phyloP scores from a whole-genome alignment of 306 rosid genomes.

The Dryas drummondii region DNA sequence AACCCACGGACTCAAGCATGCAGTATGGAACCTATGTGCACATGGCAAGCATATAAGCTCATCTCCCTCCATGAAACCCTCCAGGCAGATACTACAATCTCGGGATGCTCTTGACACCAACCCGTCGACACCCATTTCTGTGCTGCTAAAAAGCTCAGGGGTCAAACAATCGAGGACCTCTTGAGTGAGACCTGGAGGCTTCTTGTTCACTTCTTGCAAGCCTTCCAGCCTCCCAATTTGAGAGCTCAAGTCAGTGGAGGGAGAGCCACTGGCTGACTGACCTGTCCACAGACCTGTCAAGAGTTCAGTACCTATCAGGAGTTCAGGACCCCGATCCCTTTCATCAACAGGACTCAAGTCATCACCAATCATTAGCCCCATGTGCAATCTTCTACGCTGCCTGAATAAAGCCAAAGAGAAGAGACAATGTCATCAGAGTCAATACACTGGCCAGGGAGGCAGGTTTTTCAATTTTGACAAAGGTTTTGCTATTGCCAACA shows the following conservation, averaged over 20 bases:
- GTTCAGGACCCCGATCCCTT: conserved; percentile 37
- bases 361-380: conserved; percentile 8
- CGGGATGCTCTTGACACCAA: conserved; percentile 30
- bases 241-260: conserved; percentile 41
- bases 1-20: conserved; percentile 82
- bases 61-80: conserved; percentile 63
- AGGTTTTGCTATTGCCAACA: background rate
- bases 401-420: conserved; percentile 19
- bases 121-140: conserved; percentile 16
- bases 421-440: conserved; percentile 15
- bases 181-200: conserved; percentile 74
- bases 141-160: conserved; percentile 45
- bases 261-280: conserved; percentile 25
- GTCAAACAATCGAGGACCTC: conserved; percentile 60
- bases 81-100: conserved; percentile 91
- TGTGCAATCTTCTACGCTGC: conserved; percentile 26
- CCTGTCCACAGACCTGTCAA: background rate
- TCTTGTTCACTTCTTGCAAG: conserved; percentile 41
- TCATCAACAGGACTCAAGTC: conserved; percentile 23
- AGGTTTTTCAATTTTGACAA: background rate
- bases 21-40: conserved; percentile 70
- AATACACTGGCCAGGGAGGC: conserved; percentile 2
- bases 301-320: background rate
- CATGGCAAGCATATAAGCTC: conserved; percentile 63
- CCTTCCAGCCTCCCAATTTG: conserved; percentile 47